A percentile compares a stretch with the other conserved stretches of the same genome.
Conservation (phyloP, 495 filamentous ascomycete species). For the Diplogelasinospora grovesii region DNA sequence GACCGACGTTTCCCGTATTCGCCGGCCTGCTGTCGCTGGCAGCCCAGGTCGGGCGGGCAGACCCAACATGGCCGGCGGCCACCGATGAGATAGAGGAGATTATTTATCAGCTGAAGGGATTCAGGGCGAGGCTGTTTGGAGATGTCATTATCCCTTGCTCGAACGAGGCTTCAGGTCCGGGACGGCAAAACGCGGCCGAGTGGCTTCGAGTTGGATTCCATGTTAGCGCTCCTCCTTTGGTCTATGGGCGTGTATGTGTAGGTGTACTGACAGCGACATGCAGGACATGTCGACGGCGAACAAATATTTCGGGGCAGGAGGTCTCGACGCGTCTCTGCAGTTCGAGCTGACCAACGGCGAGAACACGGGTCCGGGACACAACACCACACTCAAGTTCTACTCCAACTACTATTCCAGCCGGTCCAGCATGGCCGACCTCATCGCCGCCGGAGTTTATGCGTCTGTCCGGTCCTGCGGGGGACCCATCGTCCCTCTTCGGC, state of each 20-base stretch:
- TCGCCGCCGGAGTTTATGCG: constrained; percentile 52
- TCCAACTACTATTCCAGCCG: constrained; percentile 45
- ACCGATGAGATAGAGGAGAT: constrained; percentile 60
- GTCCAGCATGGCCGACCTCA: constrained; percentile 49
- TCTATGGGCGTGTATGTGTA: no score
- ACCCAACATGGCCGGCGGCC: constrained; percentile 54
- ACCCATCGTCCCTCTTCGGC: constrained; percentile 46
- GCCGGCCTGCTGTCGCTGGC: constrained; percentile 30
- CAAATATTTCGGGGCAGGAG: constrained; percentile 42
- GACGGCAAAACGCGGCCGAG: constrained; percentile 51
- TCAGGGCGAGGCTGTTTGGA: constrained; percentile 47
- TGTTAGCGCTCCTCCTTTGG: no score
- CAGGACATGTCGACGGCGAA: constrained; percentile 52
- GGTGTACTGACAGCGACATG: no score
- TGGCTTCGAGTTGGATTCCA: constrained; percentile 59
- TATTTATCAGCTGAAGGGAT: constrained; percentile 50
- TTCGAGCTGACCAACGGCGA: constrained; percentile 52
- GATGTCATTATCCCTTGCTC: constrained; percentile 52
- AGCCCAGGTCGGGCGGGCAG: constrained; percentile 23
- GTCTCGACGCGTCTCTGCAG: constrained; percentile 54
- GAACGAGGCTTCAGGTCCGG: constrained; percentile 46
- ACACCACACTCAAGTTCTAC: constrained; percentile 48
- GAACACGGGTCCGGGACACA: constrained; percentile 54
- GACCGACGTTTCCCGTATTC: constrained; percentile 11
- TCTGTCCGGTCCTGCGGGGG: constrained; percentile 54